These are phyloP conservation scores for Juncus inflexus DNA, from an alignment of 176 grass and related monocot species.

Conservation along the genomic window DNA sequence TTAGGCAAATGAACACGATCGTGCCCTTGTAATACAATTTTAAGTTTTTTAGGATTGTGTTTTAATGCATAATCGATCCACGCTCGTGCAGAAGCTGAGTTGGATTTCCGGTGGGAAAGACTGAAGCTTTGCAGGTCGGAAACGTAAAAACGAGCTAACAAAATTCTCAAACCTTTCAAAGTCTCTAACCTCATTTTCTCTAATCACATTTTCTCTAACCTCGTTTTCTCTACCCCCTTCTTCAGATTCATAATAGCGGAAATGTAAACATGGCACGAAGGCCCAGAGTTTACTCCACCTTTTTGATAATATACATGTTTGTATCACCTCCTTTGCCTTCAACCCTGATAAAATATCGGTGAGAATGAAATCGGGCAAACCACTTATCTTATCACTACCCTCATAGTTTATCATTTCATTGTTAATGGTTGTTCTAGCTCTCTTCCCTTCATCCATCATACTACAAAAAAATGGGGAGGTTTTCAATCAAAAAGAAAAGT, in stretches of 20 bases:
- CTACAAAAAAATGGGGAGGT: too few species aligned
- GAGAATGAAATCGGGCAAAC: slow-evolving; percentile 4
- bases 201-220: too few species aligned
- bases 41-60: too few species aligned
- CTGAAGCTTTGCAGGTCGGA: neutral
- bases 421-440: too few species aligned
- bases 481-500: too few species aligned
- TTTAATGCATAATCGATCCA: neutral
- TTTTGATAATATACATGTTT: slow-evolving; percentile 6
- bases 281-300: slow-evolving; percentile 7
- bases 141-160: neutral
- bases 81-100: too few species aligned
- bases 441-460: too few species aligned
- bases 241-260: neutral
- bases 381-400: neutral
- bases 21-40: too few species aligned
- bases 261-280: neutral
- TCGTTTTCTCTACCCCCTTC: too few species aligned
- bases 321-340: neutral
- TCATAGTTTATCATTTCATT: too few species aligned
- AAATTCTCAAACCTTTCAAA: neutral
- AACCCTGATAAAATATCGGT: neutral
- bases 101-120: neutral
- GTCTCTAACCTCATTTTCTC: neutral
- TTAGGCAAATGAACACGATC: too few species aligned